Conservation (phyloP, 345 rosid species). For the Lepidium didymum region DNA sequence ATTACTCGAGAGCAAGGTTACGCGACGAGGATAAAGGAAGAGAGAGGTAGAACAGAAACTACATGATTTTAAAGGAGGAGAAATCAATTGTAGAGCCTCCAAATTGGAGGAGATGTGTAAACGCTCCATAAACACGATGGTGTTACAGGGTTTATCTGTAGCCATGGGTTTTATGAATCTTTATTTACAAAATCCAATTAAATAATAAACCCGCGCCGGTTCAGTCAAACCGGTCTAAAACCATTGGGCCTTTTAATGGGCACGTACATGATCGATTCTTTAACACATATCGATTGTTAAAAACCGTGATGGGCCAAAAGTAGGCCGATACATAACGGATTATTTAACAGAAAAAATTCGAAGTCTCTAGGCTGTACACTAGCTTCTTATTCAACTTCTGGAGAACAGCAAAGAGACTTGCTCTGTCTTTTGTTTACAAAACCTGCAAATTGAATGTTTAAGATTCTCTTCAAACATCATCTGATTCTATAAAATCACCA, state of each 20-base stretch:
- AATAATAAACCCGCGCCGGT: not conserved
- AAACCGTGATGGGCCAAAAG: not conserved
- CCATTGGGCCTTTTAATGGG: not conserved
- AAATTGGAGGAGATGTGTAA: not conserved
- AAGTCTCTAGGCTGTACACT: constrained; percentile 12
- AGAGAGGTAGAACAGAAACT: not conserved
- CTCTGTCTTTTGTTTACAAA: not conserved
- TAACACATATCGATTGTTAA: not conserved
- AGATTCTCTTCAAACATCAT: not conserved
- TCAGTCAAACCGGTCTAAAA: not conserved
- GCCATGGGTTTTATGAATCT: constrained; percentile 4
- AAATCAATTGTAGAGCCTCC: not conserved
- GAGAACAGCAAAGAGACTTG: not conserved
- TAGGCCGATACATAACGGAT: not conserved
- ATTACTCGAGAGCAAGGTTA: constrained; percentile 1
- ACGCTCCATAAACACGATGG: constrained; percentile 16
- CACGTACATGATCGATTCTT: not conserved
- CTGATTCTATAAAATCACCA: not conserved
- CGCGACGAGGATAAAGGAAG: constrained; percentile 17
- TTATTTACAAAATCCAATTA: not conserved
- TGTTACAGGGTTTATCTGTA: constrained; percentile 27
- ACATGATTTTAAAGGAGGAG: not conserved
- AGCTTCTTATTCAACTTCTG: constrained; percentile 3
- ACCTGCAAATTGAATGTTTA: not conserved
- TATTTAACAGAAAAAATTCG: not conserved